These are phyloP conservation scores for Pichia eremophila DNA, from an alignment of 805 yeast species.

Conservation along the genomic window DNA sequence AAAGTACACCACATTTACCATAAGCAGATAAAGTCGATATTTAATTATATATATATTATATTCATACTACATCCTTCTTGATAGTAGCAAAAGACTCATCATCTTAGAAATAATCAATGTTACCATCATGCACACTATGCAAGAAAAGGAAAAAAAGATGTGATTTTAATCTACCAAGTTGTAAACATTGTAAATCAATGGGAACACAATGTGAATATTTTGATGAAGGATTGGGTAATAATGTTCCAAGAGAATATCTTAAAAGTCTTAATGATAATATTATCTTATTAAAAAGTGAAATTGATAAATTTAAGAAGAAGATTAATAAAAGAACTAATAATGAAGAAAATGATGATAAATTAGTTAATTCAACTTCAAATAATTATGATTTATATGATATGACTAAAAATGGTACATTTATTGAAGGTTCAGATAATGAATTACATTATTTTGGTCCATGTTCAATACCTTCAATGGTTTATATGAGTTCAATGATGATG, in stretches of 20 bases:
- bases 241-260: conserved; percentile 11
- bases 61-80: too few species aligned
- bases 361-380: not conserved
- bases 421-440: conserved; percentile 9
- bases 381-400: not conserved
- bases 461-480: conserved; percentile 9
- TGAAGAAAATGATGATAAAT: not conserved
- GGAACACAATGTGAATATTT: conserved; percentile 15
- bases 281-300: conserved; percentile 10
- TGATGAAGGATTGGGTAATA: conserved; percentile 15
- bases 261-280: conserved; percentile 12
- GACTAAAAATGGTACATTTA: conserved; percentile 10
- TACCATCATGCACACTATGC: conserved; percentile 13
- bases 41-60: too few species aligned
- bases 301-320: conserved; percentile 9
- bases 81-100: too few species aligned
- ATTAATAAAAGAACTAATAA: conserved; percentile 4
- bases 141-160: conserved; percentile 15
- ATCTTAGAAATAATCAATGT: conserved; percentile 3
- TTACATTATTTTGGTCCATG: conserved; percentile 15
- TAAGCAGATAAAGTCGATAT: too few species aligned
- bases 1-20: too few species aligned
- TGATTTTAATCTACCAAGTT: conserved; percentile 15
- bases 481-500: conserved; percentile 8
- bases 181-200: conserved; percentile 12